Base-by-base conservation (phyloP, 176 grass and related monocot genomes). In the Luzula sylvatica region DNA sequence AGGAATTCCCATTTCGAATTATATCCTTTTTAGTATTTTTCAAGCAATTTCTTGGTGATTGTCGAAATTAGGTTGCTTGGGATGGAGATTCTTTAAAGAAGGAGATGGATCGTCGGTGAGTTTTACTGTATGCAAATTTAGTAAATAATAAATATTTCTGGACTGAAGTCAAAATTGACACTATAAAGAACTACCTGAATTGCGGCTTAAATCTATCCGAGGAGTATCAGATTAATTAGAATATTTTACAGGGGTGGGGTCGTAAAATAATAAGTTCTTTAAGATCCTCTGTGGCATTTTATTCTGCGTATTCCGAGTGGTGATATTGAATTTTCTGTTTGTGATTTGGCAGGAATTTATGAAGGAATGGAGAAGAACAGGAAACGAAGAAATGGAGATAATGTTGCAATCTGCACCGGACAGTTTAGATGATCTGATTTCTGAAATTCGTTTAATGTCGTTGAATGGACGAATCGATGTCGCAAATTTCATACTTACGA, bases 391-490 rank as follows among this genome's bases (percentile, higher is more conserved):
- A 55, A 20, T 98, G 7, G 73, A 98, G 3, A 71, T 72, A 63
- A 51, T 70, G 50, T 68, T 90, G 50, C 81, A 83, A 42, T 75
- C 78, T 7, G 85, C 85, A 11, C 92, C 92, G 7, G 92, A 90
- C 21, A 80, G 78, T 11, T 11, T 98, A 62, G 74, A 83, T 35
- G 75, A 51, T 22, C 72, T 98, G 43, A 60, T 98, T 55, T 60
- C 61, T 22, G 92, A 86, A 65, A 77, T 98, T 77, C 62, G 53
- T 40, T 57, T 68, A 27, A 63, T 78, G 28, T 72, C 86, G 17
- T 73, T 71, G 50, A 75, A 77, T 22, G 78, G 74, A 8, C 63
- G 55, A 56, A 59, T 80, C 15, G 81, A 98, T 59, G 68, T 87
- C 63, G 64, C 53, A 17, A 65, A 51, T 25, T 72, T 79, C 40